Percentiles rank a stretch among this genome's conserved stretches.
phyloP scores from a whole-genome alignment of 129 eudicot species.

The Sambucus nigra region DNA sequence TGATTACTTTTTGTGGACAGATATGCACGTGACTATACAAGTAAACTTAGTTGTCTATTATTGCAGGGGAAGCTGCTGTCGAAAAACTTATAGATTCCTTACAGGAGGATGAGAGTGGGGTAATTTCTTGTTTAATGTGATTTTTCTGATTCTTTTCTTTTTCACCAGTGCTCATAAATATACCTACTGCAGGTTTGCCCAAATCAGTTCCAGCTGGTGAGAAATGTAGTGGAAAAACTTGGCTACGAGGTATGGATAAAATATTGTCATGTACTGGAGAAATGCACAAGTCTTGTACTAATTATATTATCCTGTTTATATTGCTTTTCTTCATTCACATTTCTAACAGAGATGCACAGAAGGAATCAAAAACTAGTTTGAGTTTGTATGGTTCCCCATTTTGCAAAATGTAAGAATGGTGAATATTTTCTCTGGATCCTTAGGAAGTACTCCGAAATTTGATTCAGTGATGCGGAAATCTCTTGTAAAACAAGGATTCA shows the following conservation, averaged over 20 bases:
- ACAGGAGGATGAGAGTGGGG: slow-evolving; percentile 42
- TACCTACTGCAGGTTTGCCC: slow-evolving; percentile 44
- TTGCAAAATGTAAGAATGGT: neutral
- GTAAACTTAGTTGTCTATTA: slow-evolving; percentile 2
- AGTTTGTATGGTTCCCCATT: neutral
- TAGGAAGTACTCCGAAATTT: neutral
- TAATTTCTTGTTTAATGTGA: slow-evolving; percentile 2
- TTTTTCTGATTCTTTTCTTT: neutral
- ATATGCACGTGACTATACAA: slow-evolving; percentile 1
- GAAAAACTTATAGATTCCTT: slow-evolving; percentile 56
- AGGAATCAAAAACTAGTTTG: neutral
- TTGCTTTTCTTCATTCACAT: neutral
- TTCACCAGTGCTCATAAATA: slow-evolving; percentile 8
- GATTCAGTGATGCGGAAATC: neutral
- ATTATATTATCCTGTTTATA: slow-evolving; percentile 1
- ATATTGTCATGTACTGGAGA: slow-evolving; percentile 13
- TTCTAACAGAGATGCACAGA: neutral
- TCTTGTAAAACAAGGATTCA: no score
- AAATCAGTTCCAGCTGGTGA: slow-evolving; percentile 51
- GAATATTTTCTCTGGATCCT: neutral
- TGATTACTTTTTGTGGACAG: slow-evolving; percentile 7
- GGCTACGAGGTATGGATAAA: slow-evolving; percentile 49
- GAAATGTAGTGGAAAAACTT: slow-evolving; percentile 37
- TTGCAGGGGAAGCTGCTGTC: slow-evolving; percentile 62
- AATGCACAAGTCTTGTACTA: slow-evolving; percentile 6